Evolutionary conservation across 2,329 filamentous ascomycete species (phyloP), one percentile per base, ranked within the genome.

Genomic region (Fusarium burgessii): DNA sequence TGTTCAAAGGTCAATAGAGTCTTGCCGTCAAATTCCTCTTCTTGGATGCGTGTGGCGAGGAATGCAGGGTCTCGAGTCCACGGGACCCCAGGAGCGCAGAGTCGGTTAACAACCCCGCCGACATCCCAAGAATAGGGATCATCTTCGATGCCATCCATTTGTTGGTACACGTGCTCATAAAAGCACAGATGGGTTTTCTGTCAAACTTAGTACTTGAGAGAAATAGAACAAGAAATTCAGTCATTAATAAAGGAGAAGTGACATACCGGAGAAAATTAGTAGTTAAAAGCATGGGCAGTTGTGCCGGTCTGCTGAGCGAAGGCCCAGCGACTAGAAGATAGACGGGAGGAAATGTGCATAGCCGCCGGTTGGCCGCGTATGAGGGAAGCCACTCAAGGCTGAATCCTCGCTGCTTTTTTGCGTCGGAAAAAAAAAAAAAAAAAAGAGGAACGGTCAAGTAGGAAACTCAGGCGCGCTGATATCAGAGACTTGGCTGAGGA

Each of bases 51-150:
- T 23, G 77, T 76, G 62, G 89, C 87, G 6, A 97, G 83, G 0
- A 77, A 52, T 1, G 76, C 74, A 0, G 85, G 80, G 54, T 92
- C 84, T 7, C 77, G 79, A 50, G 80, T 80, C 86, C 87, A 88
- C 13, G 87, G 85, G 50, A 83, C 82, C 6, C 83, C 77, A 4
- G 82, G 75, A 25, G 86, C 84, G 77, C 91, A 93, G 6, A 97
- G 83, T 75, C 91, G 90, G 18, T 84, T 78, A 13, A 92, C 86
- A 14, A 97, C 88, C 38, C 89, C 85, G 40, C 92, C 89, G 35
- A 90, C 84, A 38, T 87, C 86, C 94, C 94, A 97, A 58, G 86
- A 76, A 79, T 90, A 92, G n/a, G 94, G 93, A 80, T 97, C 93
- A 60, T 81, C 77, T 50, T 41, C 33, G 20, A 58, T 20, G 23